Evolutionary conservation across 352 stramenopile genomes (phyloP).

Genomic region (Globisporangium spinosum): DNA sequence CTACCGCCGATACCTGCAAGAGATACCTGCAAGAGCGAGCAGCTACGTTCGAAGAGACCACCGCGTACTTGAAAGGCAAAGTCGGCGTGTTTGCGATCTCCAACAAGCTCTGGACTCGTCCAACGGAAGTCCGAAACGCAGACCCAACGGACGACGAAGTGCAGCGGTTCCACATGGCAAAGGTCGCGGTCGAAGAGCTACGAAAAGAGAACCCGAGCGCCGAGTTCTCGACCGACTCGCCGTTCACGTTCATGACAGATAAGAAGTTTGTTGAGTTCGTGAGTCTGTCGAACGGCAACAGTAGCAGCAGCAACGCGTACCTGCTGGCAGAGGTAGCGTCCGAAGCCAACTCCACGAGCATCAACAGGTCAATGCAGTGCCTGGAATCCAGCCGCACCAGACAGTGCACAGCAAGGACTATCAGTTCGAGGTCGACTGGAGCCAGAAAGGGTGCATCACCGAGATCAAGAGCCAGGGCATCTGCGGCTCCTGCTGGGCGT

Average conservation of each 20-base stretch:
- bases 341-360: neutral
- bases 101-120: neutral
- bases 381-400: neutral
- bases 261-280: constrained; percentile 48
- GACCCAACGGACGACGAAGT: neutral
- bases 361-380: neutral
- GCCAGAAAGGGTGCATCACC: constrained; percentile 25
- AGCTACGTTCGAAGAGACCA: neutral
- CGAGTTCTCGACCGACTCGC: constrained; percentile 45
- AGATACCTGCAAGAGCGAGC: neutral
- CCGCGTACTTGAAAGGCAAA: neutral
- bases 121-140: neutral
- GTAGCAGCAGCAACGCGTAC: constrained; percentile 3
- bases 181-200: constrained; percentile 31
- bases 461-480: constrained; percentile 92
- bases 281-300: constrained; percentile 22
- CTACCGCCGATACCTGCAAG: neutral
- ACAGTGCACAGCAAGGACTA: neutral
- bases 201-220: constrained; percentile 38
- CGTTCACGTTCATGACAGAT: constrained; percentile 52
- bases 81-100: neutral
- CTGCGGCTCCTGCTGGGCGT: constrained; percentile 96
- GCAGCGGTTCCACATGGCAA: constrained; percentile 52
- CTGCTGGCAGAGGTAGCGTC: neutral
- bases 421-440: neutral